A percentile compares a stretch with the other conserved stretches of the same genome.
These are phyloP conservation scores for Blastobotrys robertii DNA, from an alignment of 805 yeast species.

Conservation along the genomic window DNA sequence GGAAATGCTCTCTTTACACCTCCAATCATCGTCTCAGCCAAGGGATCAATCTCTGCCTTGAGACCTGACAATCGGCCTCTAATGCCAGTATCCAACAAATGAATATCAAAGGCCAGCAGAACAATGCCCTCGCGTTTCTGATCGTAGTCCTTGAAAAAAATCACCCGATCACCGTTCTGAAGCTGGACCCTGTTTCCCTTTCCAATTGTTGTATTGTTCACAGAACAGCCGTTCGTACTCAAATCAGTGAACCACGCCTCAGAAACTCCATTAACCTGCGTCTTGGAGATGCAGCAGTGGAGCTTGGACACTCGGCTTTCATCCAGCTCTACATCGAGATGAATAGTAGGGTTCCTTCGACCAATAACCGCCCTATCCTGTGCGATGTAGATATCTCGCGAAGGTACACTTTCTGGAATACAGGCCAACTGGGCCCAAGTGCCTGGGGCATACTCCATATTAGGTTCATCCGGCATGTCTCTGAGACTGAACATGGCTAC, in stretches of 20 bases:
- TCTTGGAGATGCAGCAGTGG: slow-evolving; percentile 63
- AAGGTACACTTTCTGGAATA: slow-evolving; percentile 35
- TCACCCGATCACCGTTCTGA: slow-evolving; percentile 52
- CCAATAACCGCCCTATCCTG: slow-evolving; percentile 71
- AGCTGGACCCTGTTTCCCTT: slow-evolving; percentile 54
- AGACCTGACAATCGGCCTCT: no score
- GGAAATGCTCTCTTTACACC: no score
- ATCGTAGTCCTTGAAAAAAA: slow-evolving; percentile 21
- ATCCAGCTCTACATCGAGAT: slow-evolving; percentile 48
- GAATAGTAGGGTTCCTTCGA: slow-evolving; percentile 37
- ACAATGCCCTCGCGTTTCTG: neutral
- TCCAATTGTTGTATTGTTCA: slow-evolving; percentile 51
- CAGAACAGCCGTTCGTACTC: slow-evolving; percentile 70
- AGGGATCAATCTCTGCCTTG: no score
- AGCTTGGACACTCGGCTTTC: slow-evolving; percentile 77
- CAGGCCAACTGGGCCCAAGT: slow-evolving; percentile 50
- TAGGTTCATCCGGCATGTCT: slow-evolving; percentile 14
- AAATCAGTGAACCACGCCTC: slow-evolving; percentile 74
- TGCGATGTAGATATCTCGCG: slow-evolving; percentile 44
- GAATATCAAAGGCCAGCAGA: no score
- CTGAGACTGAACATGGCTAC: slow-evolving; percentile 11
- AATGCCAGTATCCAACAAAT: no score
- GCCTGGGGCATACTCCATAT: slow-evolving; percentile 35
- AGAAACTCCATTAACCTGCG: slow-evolving; percentile 41
- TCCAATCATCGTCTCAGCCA: no score